These are phyloP conservation scores for Ophiostoma novo-ulmi DNA, from an alignment of 2,329 filamentous ascomycete genomes.

Conservation along the genomic window DNA sequence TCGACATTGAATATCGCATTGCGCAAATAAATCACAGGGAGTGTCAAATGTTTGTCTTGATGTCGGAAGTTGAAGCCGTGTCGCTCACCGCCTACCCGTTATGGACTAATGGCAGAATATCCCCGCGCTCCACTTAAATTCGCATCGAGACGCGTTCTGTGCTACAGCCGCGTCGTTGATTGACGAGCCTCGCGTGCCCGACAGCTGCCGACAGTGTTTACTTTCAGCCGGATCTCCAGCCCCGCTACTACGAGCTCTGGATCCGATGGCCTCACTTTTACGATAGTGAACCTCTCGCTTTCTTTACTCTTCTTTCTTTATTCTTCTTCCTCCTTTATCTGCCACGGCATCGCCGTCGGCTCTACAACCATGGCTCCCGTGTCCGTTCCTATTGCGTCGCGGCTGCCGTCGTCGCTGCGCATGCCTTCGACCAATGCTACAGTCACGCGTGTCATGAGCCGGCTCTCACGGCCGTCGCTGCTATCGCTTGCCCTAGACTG, in stretches of 20 bases:
- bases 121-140: slow-evolving; percentile 16
- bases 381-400: slow-evolving; percentile 65
- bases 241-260: background rate
- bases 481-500: slow-evolving; percentile 69
- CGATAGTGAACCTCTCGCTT: background rate
- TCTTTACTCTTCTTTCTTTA: background rate
- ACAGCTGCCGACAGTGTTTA: background rate
- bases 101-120: background rate
- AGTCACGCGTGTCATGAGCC: slow-evolving; percentile 61
- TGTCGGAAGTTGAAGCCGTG: background rate
- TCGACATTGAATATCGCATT: too few relatives aligned
- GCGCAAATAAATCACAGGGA: too few relatives aligned
- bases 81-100: slow-evolving; percentile 14
- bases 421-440: slow-evolving; percentile 60
- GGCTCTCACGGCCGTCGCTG: slow-evolving; percentile 66
- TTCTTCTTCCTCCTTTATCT: background rate
- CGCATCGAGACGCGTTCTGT: slow-evolving; percentile 10
- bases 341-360: slow-evolving; percentile 7
- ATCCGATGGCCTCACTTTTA: background rate
- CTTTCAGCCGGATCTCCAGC: background rate
- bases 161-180: slow-evolving; percentile 9
- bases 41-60: too few relatives aligned
- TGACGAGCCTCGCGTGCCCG: background rate
- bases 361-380: slow-evolving; percentile 47
- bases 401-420: slow-evolving; percentile 65